These are phyloP conservation scores for Oropetium thomaeum DNA, from an alignment of 176 grass and related monocot genomes.

Conservation along the genomic window DNA sequence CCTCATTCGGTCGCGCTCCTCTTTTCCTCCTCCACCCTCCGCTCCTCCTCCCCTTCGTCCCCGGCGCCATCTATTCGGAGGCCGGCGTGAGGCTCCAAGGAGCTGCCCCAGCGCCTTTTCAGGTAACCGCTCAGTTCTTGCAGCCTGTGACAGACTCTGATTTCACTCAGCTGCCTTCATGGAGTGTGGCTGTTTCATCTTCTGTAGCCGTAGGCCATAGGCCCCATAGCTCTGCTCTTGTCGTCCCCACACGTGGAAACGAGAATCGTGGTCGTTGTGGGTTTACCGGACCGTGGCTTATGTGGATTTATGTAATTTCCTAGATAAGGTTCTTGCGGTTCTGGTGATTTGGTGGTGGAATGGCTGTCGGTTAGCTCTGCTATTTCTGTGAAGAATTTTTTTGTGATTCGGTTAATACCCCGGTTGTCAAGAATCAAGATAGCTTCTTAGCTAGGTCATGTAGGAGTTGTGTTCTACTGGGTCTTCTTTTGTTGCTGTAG, in stretches of 20 bases:
- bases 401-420: neutral
- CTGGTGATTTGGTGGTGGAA: neutral
- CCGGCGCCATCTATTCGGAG: neutral
- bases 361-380: neutral
- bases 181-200: neutral
- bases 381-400: neutral
- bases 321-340: neutral
- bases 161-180: neutral
- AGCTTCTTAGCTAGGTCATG: neutral
- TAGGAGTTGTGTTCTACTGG: neutral
- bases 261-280: neutral
- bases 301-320: neutral
- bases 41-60: conserved; percentile 18
- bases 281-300: neutral
- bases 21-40: conserved; percentile 21
- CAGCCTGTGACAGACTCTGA: neutral
- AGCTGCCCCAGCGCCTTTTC: neutral
- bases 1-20: conserved; percentile 4
- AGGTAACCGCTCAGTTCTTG: neutral
- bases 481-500: neutral
- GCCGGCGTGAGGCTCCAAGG: neutral
- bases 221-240: neutral
- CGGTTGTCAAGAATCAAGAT: neutral
- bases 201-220: too few relatives aligned
- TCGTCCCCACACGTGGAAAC: neutral